These are phyloP conservation scores for Orbilia javanica DNA, from an alignment of 2,329 filamentous ascomycete genomes.

Conservation along the genomic window DNA sequence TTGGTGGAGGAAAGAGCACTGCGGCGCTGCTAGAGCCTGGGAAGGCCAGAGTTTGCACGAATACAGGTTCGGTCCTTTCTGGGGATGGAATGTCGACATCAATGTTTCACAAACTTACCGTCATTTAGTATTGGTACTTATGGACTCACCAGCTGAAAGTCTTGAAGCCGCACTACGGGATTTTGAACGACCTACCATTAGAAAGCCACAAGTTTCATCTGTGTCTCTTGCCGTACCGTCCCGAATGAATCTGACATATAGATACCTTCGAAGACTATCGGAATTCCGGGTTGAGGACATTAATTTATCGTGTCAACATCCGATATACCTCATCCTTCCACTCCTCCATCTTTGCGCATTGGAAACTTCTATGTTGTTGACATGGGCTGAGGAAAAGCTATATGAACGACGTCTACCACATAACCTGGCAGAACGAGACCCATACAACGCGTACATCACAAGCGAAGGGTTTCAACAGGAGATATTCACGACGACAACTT, in stretches of 20 bases:
- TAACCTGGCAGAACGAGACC: conserved; percentile 47
- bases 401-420: conserved; percentile 52
- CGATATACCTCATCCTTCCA: conserved; percentile 51
- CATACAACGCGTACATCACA: conserved; percentile 56
- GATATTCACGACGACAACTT: conserved; percentile 56
- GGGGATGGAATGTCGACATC: background rate
- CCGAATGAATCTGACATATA: conserved; percentile 52
- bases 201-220: conserved; percentile 42
- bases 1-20: conserved; percentile 54
- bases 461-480: conserved; percentile 57
- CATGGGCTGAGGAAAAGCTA: conserved; percentile 55
- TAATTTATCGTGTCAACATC: conserved; percentile 44
- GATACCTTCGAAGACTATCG: conserved; percentile 48
- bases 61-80: conserved; percentile 34
- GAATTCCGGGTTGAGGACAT: conserved; percentile 40
- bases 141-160: conserved; percentile 52
- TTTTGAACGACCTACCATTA: conserved; percentile 51
- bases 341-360: conserved; percentile 45
- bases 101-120: conserved; percentile 6
- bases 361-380: conserved; percentile 54
- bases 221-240: conserved; percentile 42
- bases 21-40: conserved; percentile 31
- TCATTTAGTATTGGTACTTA: conserved; percentile 45
- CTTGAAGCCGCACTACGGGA: conserved; percentile 49
- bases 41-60: conserved; percentile 23